phyloP scores from a whole-genome alignment of 441 rosid genomes.

The Erodium trifolium region DNA sequence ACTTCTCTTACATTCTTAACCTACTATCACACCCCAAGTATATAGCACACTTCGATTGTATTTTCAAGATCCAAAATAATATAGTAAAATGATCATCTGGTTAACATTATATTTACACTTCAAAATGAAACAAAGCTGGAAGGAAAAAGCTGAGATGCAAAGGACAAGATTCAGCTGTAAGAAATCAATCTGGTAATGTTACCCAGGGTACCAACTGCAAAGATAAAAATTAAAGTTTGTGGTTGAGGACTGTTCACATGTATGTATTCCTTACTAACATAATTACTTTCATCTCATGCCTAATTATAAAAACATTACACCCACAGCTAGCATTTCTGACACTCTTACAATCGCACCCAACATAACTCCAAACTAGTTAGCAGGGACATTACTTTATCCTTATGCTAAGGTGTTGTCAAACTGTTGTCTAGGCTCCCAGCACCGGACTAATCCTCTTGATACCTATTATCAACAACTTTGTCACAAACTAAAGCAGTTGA shows the following conservation, averaged over 20 bases:
- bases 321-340: background rate
- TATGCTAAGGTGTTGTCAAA: background rate
- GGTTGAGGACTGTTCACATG: background rate
- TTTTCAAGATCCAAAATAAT: too few species aligned
- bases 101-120: too few species aligned
- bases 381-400: background rate
- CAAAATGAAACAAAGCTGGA: too few species aligned
- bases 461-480: background rate
- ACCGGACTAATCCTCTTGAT: background rate
- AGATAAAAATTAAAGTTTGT: background rate
- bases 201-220: too few species aligned
- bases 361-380: background rate
- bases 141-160: too few species aligned
- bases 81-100: too few species aligned
- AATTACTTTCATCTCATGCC: background rate
- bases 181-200: too few species aligned
- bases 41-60: too few species aligned
- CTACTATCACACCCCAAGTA: too few species aligned
- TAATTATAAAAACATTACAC: background rate
- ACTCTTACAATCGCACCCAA: background rate
- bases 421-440: conserved; percentile 3
- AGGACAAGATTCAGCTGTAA: too few species aligned
- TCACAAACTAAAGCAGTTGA: background rate
- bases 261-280: background rate
- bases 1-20: too few species aligned